phyloP scores from a whole-genome alignment of 192 early-diverging fungal genomes.

The Coemansia sp. region DNA sequence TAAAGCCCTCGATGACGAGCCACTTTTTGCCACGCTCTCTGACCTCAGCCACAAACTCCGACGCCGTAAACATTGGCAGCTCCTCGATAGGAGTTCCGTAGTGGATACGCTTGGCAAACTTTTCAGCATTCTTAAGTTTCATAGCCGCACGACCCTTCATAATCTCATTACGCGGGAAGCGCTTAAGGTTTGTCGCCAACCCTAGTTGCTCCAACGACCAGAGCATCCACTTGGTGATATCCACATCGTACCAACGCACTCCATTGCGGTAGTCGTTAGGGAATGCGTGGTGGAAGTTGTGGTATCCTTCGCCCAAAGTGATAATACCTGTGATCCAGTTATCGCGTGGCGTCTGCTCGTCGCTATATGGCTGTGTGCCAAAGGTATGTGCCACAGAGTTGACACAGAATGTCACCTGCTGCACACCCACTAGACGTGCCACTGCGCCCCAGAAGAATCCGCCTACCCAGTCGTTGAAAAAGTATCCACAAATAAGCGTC shows the following conservation, averaged over 20 bases:
- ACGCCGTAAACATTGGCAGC: slow-evolving; percentile 70
- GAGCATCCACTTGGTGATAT: slow-evolving; percentile 88
- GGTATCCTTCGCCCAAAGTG: slow-evolving; percentile 82
- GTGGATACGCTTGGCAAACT: slow-evolving; percentile 61
- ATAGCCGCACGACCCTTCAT: slow-evolving; percentile 78
- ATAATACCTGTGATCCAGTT: slow-evolving; percentile 80
- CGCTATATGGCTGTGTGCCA: slow-evolving; percentile 78
- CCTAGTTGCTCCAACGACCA: slow-evolving; percentile 60
- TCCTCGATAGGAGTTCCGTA: slow-evolving; percentile 75
- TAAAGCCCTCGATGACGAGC: slow-evolving; percentile 81
- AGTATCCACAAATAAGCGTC: slow-evolving; percentile 78
- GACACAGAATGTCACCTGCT: slow-evolving; percentile 89
- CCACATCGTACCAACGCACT: slow-evolving; percentile 74
- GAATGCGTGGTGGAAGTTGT: slow-evolving; percentile 90
- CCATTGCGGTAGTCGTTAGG: slow-evolving; percentile 88
- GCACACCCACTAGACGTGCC: slow-evolving; percentile 75
- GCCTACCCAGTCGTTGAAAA: slow-evolving; percentile 81
- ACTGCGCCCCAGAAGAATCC: slow-evolving; percentile 81
- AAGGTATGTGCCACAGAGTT: slow-evolving; percentile 83
- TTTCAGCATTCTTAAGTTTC: slow-evolving; percentile 75
- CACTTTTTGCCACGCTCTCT: slow-evolving; percentile 70
- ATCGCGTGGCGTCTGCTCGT: slow-evolving; percentile 80
- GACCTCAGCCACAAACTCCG: slow-evolving; percentile 68
- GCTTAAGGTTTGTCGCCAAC: slow-evolving; percentile 72
- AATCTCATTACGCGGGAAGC: slow-evolving; percentile 81